A percentile compares a stretch with the other conserved stretches of the same genome.
Evolutionary conservation across 2,329 filamentous ascomycete species (phyloP).

Genomic region (Fusarium ambrosium): DNA sequence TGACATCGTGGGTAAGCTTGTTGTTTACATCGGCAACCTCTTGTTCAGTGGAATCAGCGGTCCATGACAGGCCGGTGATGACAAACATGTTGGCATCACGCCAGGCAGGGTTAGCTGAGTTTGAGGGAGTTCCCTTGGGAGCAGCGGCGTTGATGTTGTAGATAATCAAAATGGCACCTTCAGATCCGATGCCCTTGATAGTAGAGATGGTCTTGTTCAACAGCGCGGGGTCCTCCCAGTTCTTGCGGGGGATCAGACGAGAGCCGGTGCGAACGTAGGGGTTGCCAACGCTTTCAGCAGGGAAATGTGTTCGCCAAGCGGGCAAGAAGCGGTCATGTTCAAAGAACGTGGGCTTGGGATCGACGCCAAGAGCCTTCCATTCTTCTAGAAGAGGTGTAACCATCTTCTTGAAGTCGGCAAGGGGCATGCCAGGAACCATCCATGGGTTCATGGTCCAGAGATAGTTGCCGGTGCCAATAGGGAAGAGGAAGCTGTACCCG

Average conservation of each 20-base stretch:
- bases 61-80: conserved; percentile 46
- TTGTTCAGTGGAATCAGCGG: conserved; percentile 9
- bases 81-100: conserved; percentile 55
- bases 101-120: conserved; percentile 58
- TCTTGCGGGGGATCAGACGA: conserved; percentile 47
- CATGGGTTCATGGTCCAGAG: conserved; percentile 49
- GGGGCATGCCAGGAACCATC: conserved; percentile 43
- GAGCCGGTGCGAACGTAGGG: conserved; percentile 43
- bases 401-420: conserved; percentile 48
- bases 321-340: conserved; percentile 46
- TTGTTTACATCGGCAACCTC: conserved; percentile 46
- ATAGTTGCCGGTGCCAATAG: conserved; percentile 46
- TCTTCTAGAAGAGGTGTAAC: conserved; percentile 47
- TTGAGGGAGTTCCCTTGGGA: conserved; percentile 47
- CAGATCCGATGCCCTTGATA: conserved; percentile 22
- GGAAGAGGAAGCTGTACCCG: conserved; percentile 45
- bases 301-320: conserved; percentile 47
- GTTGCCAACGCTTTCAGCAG: conserved; percentile 42
- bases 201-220: conserved; percentile 28
- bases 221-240: conserved; percentile 29
- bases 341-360: conserved; percentile 43
- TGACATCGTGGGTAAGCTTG: conserved; percentile 35
- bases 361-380: conserved; percentile 50
- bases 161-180: conserved; percentile 26
- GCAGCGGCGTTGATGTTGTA: conserved; percentile 41